phyloP scores from a whole-genome alignment of 306 rosid species.

The Dryas octopetala region DNA sequence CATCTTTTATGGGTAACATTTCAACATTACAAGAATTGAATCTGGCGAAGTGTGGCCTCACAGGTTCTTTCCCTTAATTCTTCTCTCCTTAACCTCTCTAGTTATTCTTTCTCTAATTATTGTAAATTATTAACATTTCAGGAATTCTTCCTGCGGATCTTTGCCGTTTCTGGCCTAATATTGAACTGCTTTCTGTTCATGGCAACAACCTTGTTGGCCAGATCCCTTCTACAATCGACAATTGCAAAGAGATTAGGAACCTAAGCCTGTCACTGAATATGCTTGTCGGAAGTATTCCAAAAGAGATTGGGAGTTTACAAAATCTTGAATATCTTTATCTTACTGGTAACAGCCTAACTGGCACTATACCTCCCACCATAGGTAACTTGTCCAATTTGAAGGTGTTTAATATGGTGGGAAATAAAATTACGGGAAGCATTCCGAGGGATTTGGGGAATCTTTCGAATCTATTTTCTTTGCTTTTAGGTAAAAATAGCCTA shows the following conservation, averaged over 20 bases:
- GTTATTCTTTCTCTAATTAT: not conserved
- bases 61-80: not conserved
- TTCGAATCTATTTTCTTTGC: not conserved
- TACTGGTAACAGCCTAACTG: not conserved
- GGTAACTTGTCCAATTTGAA: constrained; percentile 6
- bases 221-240: constrained; percentile 15
- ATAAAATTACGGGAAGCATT: not conserved
- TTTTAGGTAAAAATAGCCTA: not conserved
- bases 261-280: not conserved
- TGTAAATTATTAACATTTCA: not conserved
- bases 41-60: not conserved
- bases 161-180: too few species aligned
- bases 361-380: not conserved
- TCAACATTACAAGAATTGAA: not conserved
- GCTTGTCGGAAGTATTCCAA: constrained; percentile 13
- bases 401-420: not conserved
- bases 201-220: not conserved
- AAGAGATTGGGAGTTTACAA: not conserved
- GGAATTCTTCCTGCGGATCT: not conserved
- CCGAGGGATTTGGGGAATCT: not conserved
- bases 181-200: not conserved
- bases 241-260: not conserved
- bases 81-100: not conserved
- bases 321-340: not conserved
- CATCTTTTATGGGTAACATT: not conserved